Conservation (phyloP, 1,139 yeast species). For the Protomyces inundatus region DNA sequence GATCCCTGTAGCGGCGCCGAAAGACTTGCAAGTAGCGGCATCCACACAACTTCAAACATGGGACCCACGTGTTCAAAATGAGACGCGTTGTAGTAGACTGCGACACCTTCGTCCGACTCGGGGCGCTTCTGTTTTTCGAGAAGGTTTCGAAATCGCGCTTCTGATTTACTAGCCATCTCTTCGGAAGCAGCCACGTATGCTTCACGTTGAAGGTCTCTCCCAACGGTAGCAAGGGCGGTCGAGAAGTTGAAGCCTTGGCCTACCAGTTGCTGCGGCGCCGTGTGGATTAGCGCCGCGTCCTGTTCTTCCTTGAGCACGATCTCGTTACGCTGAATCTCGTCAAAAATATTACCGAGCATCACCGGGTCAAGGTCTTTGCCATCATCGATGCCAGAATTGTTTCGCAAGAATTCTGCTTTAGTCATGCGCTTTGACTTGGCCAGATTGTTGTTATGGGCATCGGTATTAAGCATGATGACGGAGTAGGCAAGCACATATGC, state of each 20-base stretch:
- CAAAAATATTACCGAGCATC: conserved; percentile 59
- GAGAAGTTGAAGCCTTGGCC: conserved; percentile 49
- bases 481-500: conserved; percentile 92
- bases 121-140: conserved; percentile 48
- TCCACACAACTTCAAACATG: conserved; percentile 92
- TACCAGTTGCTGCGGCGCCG: conserved; percentile 40
- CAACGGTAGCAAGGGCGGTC: conserved; percentile 54
- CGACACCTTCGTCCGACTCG: conserved; percentile 34
- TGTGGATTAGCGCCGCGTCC: conserved; percentile 48
- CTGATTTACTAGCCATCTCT: conserved; percentile 87
- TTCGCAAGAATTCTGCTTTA: conserved; percentile 72
- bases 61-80: conserved; percentile 88
- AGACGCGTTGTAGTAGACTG: conserved; percentile 55
- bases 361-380: conserved; percentile 78
- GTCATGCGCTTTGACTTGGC: conserved; percentile 61
- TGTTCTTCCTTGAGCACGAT: conserved; percentile 90
- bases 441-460: conserved; percentile 76
- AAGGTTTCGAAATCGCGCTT: conserved; percentile 65
- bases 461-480: conserved; percentile 88
- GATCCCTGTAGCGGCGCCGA: conserved; percentile 90
- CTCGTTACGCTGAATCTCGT: conserved; percentile 75
- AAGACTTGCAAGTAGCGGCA: conserved; percentile 90
- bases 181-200: conserved; percentile 88
- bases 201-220: conserved; percentile 70
- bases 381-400: conserved; percentile 91